Percentiles rank a stretch among this genome's conserved stretches.
Evolutionary conservation across 257 asterid species (phyloP).

Genomic region (Ligustrum vulgare): DNA sequence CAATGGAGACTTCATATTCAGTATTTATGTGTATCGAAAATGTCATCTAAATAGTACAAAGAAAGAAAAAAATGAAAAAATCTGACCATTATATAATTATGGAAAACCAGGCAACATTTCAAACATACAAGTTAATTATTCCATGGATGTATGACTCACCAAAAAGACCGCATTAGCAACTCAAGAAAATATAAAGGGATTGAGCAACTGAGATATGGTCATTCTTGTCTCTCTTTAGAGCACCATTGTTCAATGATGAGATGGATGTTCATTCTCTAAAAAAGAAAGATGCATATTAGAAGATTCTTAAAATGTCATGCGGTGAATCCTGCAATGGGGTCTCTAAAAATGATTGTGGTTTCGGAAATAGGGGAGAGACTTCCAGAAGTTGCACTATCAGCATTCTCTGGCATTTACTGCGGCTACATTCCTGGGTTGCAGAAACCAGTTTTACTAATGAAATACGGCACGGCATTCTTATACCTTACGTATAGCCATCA

Average conservation of each 20-base stretch:
- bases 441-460: neutral
- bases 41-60: neutral
- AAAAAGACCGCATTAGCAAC: neutral
- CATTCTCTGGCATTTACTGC: neutral
- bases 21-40: slow-evolving; percentile 7
- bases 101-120: slow-evolving; percentile 9
- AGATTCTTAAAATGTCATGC: neutral
- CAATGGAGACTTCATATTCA: slow-evolving; percentile 11
- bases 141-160: slow-evolving; percentile 21
- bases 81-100: neutral
- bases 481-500: neutral
- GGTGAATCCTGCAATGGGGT: neutral
- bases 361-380: neutral
- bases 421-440: neutral
- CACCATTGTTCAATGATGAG: neutral
- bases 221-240: slow-evolving; percentile 11
- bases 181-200: neutral
- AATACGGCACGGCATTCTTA: neutral
- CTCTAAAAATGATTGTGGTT: neutral
- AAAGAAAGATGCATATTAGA: neutral
- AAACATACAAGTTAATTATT: slow-evolving; percentile 13
- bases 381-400: neutral
- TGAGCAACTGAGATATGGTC: neutral
- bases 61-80: neutral
- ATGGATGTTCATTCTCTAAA: neutral